These are phyloP conservation scores for Monosporozyma yasuniensis DNA, from an alignment of 805 yeast genomes.

Conservation along the genomic window DNA sequence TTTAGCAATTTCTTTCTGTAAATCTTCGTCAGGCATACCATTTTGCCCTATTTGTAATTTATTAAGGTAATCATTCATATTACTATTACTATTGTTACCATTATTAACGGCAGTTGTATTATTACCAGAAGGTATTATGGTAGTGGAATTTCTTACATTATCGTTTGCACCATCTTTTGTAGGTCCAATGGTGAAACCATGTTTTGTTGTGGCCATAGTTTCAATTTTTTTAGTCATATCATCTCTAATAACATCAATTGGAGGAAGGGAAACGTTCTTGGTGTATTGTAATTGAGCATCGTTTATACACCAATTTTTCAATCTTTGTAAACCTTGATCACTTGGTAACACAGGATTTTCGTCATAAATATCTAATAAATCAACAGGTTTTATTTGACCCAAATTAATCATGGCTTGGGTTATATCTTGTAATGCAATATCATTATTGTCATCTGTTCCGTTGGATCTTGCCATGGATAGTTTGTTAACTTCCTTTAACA, in stretches of 20 bases:
- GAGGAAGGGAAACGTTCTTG: constrained; percentile 31
- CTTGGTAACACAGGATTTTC: constrained; percentile 37
- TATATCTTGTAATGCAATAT: constrained; percentile 50
- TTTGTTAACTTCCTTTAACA: constrained; percentile 42
- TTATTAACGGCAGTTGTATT: background rate
- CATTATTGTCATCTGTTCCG: constrained; percentile 33
- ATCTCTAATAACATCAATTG: constrained; percentile 13
- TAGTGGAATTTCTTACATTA: background rate
- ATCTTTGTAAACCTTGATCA: constrained; percentile 40
- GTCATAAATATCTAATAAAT: constrained; percentile 44
- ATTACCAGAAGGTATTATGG: background rate
- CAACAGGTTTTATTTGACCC: constrained; percentile 54
- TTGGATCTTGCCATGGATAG: constrained; percentile 38
- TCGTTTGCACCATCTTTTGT: background rate
- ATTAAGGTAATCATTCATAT: constrained; percentile 27
- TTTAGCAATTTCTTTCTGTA: constrained; percentile 9
- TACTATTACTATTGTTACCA: background rate
- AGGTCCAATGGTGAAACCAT: constrained; percentile 3
- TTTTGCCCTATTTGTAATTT: constrained; percentile 15
- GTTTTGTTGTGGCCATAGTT: background rate
- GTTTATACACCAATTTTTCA: constrained; percentile 48
- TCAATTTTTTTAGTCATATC: constrained; percentile 1
- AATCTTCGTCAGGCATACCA: constrained; percentile 8
- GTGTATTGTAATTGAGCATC: constrained; percentile 38
- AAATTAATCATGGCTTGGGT: constrained; percentile 58